Conservation (phyloP, 2,329 filamentous ascomycete species). For the Fusarium lateritium region DNA sequence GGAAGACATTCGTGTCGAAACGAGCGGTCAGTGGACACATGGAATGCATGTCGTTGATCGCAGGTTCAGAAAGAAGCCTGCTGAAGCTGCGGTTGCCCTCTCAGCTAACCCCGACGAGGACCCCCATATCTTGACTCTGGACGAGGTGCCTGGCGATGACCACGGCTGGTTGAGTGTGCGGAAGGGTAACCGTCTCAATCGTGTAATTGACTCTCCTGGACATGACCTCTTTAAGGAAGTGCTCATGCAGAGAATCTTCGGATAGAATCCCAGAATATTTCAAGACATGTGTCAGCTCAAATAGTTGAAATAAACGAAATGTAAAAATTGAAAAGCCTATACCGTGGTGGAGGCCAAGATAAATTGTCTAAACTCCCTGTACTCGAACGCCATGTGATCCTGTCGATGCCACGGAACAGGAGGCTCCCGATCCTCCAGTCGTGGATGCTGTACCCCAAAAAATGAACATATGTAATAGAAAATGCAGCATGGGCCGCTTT, state of each 20-base stretch:
- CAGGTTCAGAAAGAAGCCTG: constrained; percentile 70
- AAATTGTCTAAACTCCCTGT: constrained; percentile 49
- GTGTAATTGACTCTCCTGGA: constrained; percentile 80
- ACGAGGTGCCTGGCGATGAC: constrained; percentile 77
- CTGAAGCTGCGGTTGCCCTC: constrained; percentile 58
- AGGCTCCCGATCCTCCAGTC: constrained; percentile 19
- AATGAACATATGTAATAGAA: constrained; percentile 25
- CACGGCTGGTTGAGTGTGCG: constrained; percentile 80
- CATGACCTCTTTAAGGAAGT: constrained; percentile 75
- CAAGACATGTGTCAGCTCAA: constrained; percentile 33
- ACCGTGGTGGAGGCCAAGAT: constrained; percentile 44
- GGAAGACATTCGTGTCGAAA: constrained; percentile 92
- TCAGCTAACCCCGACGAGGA: constrained; percentile 60
- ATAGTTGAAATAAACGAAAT: constrained; percentile 31
- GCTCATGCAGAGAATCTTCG: constrained; percentile 77
- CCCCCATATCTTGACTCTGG: constrained; percentile 57
- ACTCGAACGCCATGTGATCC: constrained; percentile 48
- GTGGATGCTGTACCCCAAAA: constrained; percentile 41
- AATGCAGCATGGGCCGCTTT: constrained; percentile 6
- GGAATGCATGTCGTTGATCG: constrained; percentile 91
- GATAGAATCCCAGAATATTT: constrained; percentile 32
- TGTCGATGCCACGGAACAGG: constrained; percentile 32
- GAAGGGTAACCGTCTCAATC: constrained; percentile 84
- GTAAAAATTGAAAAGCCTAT: constrained; percentile 25
- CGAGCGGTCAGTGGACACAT: constrained; percentile 91